Percentiles rank a stretch among this genome's conserved stretches.
Conservation (phyloP, 139 green algal genomes). For the Edaphochlamys debaryana region DNA sequence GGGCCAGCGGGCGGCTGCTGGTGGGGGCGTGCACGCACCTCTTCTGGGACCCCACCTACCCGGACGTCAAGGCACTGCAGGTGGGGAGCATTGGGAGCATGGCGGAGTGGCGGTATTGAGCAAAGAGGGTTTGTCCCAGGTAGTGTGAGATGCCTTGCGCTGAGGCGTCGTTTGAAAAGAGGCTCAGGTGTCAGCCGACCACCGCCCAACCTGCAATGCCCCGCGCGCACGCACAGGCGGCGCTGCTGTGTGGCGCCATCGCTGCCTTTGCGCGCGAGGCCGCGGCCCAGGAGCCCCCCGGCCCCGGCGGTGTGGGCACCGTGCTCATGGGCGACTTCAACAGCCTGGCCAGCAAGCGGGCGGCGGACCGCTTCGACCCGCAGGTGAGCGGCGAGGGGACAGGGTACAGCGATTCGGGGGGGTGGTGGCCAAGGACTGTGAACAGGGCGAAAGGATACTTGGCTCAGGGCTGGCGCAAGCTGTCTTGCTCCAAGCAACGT, state of each 20-base stretch:
- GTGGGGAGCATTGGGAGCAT: neutral
- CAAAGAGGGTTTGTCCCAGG: too few relatives aligned
- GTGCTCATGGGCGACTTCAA: slow-evolving; percentile 66
- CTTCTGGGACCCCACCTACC: slow-evolving; percentile 62
- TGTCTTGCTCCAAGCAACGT: neutral
- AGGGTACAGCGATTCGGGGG: neutral
- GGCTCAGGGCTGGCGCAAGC: too few relatives aligned
- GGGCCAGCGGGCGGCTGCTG: slow-evolving; percentile 19
- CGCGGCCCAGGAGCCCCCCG: neutral
- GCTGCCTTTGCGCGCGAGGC: slow-evolving; percentile 8
- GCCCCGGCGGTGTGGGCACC: slow-evolving; percentile 34
- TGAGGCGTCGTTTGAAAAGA: too few relatives aligned
- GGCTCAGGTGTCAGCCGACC: too few relatives aligned
- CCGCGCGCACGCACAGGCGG: slow-evolving; percentile 2
- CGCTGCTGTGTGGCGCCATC: slow-evolving; percentile 39
- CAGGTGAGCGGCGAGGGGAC: neutral
- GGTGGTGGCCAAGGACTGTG: too few relatives aligned
- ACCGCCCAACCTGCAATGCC: too few relatives aligned
- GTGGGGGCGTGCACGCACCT: slow-evolving; percentile 66
- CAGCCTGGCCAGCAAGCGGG: slow-evolving; percentile 41
- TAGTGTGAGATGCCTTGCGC: neutral
- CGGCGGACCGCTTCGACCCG: slow-evolving; percentile 44
- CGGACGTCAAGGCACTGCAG: slow-evolving; percentile 64
- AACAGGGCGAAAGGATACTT: too few relatives aligned
- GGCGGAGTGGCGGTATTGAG: too few relatives aligned